These are phyloP conservation scores for Scheffersomyces segobiensis DNA, from an alignment of 1,139 yeast genomes.

Conservation along the genomic window DNA sequence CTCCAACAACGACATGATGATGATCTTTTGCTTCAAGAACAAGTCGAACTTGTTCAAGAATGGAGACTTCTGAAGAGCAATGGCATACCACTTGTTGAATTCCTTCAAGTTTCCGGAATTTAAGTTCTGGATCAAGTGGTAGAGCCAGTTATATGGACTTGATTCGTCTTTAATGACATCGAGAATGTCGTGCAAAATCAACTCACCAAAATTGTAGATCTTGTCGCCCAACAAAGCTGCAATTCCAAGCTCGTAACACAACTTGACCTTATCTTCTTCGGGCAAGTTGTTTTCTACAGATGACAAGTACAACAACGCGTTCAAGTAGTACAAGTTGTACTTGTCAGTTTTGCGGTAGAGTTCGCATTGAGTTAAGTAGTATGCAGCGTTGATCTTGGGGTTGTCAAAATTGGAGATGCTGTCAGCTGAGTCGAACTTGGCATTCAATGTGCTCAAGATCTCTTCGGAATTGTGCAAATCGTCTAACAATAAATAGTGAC, in stretches of 20 bases:
- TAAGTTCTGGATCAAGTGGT: slow-evolving; percentile 65
- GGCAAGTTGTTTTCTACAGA: slow-evolving; percentile 41
- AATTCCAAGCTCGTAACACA: slow-evolving; percentile 81
- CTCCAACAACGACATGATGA: slow-evolving; percentile 89
- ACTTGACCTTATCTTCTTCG: slow-evolving; percentile 24
- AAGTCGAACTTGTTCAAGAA: slow-evolving; percentile 59
- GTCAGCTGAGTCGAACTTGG: slow-evolving; percentile 50
- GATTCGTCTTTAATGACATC: slow-evolving; percentile 45
- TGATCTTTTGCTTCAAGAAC: slow-evolving; percentile 85
- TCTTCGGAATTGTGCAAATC: slow-evolving; percentile 66
- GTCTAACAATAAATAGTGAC: slow-evolving; percentile 60
- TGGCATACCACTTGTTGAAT: slow-evolving; percentile 52
- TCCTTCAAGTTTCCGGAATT: slow-evolving; percentile 74
- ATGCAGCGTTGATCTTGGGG: slow-evolving; percentile 76
- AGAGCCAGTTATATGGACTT: slow-evolving; percentile 69
- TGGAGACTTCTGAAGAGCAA: slow-evolving; percentile 49
- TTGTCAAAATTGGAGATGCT: slow-evolving; percentile 53
- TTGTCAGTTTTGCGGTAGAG: slow-evolving; percentile 74
- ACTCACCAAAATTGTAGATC: slow-evolving; percentile 94
- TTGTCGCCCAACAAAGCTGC: slow-evolving; percentile 90
- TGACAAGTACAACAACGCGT: slow-evolving; percentile 53
- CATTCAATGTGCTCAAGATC: slow-evolving; percentile 61
- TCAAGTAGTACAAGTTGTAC: slow-evolving; percentile 76
- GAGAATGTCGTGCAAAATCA: slow-evolving; percentile 85
- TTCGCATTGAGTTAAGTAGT: slow-evolving; percentile 78